These are phyloP conservation scores for Laetiporus sulphureus DNA, from an alignment of 1,284 basidiomycete species.

Conservation along the genomic window DNA sequence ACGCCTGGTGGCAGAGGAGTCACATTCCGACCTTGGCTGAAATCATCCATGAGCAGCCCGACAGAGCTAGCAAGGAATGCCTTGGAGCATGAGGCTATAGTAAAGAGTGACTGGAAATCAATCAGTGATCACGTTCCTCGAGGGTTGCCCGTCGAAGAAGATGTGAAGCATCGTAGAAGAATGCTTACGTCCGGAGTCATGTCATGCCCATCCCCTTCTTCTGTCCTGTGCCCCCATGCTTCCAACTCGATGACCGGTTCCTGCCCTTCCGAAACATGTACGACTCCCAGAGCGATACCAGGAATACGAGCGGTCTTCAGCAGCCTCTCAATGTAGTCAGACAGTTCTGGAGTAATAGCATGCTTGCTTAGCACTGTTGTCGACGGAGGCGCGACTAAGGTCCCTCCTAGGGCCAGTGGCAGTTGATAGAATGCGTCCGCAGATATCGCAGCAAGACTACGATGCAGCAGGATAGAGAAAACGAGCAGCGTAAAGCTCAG, in stretches of 20 bases:
- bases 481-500: neutral
- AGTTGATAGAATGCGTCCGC: neutral
- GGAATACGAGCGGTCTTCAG: conserved; percentile 15
- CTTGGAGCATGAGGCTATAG: conserved; percentile 40
- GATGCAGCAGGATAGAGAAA: neutral
- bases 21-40: conserved; percentile 14
- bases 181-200: conserved; percentile 24
- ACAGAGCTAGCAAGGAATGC: conserved; percentile 33
- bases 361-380: conserved; percentile 1
- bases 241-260: conserved; percentile 16
- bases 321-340: conserved; percentile 11
- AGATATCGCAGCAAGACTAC: neutral
- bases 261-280: conserved; percentile 10
- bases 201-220: conserved; percentile 25
- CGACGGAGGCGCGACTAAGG: neutral
- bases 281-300: conserved; percentile 20
- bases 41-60: conserved; percentile 26
- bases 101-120: conserved; percentile 29
- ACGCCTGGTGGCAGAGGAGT: conserved; percentile 14
- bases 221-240: conserved; percentile 23
- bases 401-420: neutral
- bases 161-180: neutral
- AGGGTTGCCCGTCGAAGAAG: neutral
- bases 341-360: conserved; percentile 17
- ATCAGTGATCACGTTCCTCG: neutral